Evolutionary conservation across 148 eudicot species (phyloP), one percentile per base, ranked within the genome.

Genomic region (Cornus controversa): DNA sequence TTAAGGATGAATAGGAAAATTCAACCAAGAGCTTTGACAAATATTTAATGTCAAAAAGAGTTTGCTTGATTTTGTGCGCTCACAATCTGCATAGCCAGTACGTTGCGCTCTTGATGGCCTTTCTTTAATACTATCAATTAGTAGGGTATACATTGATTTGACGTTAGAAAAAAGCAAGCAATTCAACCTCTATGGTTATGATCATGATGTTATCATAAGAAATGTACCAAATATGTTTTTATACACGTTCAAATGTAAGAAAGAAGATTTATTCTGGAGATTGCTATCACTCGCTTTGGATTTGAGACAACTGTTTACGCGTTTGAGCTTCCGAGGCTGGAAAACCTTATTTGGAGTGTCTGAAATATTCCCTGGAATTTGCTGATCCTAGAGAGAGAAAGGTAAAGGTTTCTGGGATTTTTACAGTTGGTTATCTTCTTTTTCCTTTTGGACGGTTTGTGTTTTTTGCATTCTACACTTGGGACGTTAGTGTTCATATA

Each of bases 351-450:
- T 66, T 18, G 16, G 42, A 47, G 64, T 27, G 53, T 66, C 3
- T 63, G 62, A 75, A 47, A 31, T 40, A 40, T 40, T 40, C 6
- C 45, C 45, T 40, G 45, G 45, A 40, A 27, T 57, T 10, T 36
- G 40, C 20, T 22, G 1, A 26, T 18, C 45, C 71, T 75, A 27
- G 28, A 45, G 71, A 27, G 71, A 65, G 64, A 66, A 47, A 75
- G 78, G 78, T 76, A 67, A 66, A 29, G 23, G 29, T 76, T 67
- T 26, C 2, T 36, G 72, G 78, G 31, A n/a, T 76, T 67, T 66
- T 67, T 58, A 28, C 65, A 76, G 67, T 66, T 76, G 71, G 31
- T 47, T 76, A 42, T 75, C 28, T 63, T 64, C 78, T 29, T 15
- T 26, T 18, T 29, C 25, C 63, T 20, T 66, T 67, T 64, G 36